A percentile compares a stretch with the other conserved stretches of the same genome.
Evolutionary conservation across 1,139 yeast species (phyloP).

Genomic region (Lodderomyces elongisporus): DNA sequence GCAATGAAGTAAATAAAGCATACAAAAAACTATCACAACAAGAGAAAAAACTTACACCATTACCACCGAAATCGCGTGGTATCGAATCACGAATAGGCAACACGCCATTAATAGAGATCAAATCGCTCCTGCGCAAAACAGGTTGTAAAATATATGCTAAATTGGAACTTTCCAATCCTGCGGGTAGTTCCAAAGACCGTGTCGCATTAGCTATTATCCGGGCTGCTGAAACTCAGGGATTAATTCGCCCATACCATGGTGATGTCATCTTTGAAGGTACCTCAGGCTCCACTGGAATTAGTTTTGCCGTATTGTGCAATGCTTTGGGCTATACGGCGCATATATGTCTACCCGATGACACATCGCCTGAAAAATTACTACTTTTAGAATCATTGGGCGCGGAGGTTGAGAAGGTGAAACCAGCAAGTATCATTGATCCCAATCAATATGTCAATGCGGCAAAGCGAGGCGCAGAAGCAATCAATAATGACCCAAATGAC

Average conservation of each 20-base stretch:
- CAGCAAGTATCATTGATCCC: constrained; percentile 93
- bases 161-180: constrained; percentile 82
- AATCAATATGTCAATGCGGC: constrained; percentile 92
- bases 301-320: constrained; percentile 81
- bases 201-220: constrained; percentile 83
- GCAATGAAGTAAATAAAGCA: constrained; percentile 12
- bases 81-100: constrained; percentile 69
- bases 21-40: constrained; percentile 1
- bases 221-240: constrained; percentile 58
- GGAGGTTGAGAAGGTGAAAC: constrained; percentile 78
- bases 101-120: constrained; percentile 78
- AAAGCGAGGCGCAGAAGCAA: constrained; percentile 52
- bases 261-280: constrained; percentile 90
- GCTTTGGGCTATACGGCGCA: constrained; percentile 87
- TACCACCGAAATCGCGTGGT: constrained; percentile 35
- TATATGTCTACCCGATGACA: constrained; percentile 93
- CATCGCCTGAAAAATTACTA: constrained; percentile 75
- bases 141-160: constrained; percentile 87
- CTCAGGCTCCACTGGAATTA: constrained; percentile 93
- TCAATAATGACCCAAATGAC: constrained; percentile 35
- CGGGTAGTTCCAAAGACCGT: constrained; percentile 93
- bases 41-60: constrained; percentile 12
- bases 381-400: constrained; percentile 77
- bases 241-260: constrained; percentile 47
- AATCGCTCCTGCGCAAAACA: constrained; percentile 67